A percentile compares a stretch with the other conserved stretches of the same genome.
Evolutionary conservation across 345 rosid species (phyloP).

Genomic region (Rhodamnia argentea): DNA sequence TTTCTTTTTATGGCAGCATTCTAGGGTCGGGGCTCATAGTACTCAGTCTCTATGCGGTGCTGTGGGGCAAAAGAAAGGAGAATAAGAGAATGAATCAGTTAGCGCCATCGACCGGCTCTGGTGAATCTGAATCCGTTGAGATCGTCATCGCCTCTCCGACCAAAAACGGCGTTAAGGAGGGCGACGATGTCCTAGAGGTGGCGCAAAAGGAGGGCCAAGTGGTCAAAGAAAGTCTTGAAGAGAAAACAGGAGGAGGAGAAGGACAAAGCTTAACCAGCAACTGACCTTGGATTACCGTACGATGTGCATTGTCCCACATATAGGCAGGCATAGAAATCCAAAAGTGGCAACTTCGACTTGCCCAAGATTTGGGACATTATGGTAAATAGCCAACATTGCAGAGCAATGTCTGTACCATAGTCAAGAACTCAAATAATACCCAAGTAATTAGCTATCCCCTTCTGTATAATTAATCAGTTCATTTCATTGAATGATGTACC

Average conservation of each 20-base stretch:
- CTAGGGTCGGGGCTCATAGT: neutral
- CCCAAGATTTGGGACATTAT: too few relatives aligned
- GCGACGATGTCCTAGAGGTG: neutral
- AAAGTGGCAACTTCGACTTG: too few relatives aligned
- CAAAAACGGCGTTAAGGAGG: neutral
- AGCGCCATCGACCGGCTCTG: neutral
- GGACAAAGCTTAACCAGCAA: neutral
- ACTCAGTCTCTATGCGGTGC: neutral
- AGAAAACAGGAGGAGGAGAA: neutral
- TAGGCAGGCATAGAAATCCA: too few relatives aligned
- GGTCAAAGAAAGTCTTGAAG: neutral
- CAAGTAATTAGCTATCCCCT: too few relatives aligned
- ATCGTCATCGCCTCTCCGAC: neutral
- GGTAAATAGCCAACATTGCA: too few relatives aligned
- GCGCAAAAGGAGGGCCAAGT: neutral
- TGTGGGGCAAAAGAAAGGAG: constrained; percentile 22
- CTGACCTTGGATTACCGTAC: neutral
- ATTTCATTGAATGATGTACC: too few relatives aligned
- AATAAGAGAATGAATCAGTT: neutral
- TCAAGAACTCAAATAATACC: too few relatives aligned
- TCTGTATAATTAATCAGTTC: too few relatives aligned
- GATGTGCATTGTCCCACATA: neutral
- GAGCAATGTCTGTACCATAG: too few relatives aligned
- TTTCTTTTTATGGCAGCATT: too few relatives aligned
- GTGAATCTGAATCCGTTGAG: neutral